These are phyloP conservation scores for Tylopilus vinaceipallidus DNA, from an alignment of 768 basidiomycete species.

Conservation along the genomic window DNA sequence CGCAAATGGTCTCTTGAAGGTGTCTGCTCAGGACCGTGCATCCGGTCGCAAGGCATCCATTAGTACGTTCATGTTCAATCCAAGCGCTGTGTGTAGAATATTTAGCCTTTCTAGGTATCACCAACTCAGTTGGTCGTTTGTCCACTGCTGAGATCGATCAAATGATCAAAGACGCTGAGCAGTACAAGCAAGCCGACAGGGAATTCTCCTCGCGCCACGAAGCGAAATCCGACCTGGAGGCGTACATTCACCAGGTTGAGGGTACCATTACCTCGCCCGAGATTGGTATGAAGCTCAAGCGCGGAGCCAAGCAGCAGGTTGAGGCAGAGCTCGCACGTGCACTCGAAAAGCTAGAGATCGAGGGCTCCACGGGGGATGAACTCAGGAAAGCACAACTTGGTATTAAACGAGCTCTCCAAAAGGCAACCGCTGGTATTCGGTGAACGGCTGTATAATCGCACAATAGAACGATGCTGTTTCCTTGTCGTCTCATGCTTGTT, in stretches of 20 bases:
- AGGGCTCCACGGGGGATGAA: conserved; percentile 91
- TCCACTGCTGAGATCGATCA: conserved; percentile 98
- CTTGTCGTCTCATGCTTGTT: conserved; percentile 17
- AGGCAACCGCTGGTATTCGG: conserved; percentile 90
- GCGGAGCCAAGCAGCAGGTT: conserved; percentile 90
- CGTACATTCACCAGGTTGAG: conserved; percentile 97
- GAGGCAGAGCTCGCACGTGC: conserved; percentile 98
- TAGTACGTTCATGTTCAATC: conserved; percentile 50
- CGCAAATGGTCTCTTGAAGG: conserved; percentile 98
- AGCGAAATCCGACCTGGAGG: conserved; percentile 97
- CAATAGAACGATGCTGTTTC: conserved; percentile 17
- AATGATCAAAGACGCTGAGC: conserved; percentile 99
- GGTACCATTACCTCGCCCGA: conserved; percentile 94
- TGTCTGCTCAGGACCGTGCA: conserved; percentile 96
- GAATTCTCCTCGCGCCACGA: conserved; percentile 98
- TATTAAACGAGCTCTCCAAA: conserved; percentile 97
- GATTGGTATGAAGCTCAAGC: conserved; percentile 98
- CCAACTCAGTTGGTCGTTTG: conserved; percentile 98
- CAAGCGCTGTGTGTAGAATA: background rate
- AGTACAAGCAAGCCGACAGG: conserved; percentile 94
- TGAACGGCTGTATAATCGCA: conserved; percentile 35
- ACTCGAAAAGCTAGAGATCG: conserved; percentile 97
- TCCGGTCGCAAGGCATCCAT: conserved; percentile 99
- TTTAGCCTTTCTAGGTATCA: conserved; percentile 63
- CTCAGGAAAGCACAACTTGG: conserved; percentile 93